Percentiles rank a stretch among this genome's conserved stretches.
phyloP scores from a whole-genome alignment of 352 stramenopile species.

The Pythium brassicae region DNA sequence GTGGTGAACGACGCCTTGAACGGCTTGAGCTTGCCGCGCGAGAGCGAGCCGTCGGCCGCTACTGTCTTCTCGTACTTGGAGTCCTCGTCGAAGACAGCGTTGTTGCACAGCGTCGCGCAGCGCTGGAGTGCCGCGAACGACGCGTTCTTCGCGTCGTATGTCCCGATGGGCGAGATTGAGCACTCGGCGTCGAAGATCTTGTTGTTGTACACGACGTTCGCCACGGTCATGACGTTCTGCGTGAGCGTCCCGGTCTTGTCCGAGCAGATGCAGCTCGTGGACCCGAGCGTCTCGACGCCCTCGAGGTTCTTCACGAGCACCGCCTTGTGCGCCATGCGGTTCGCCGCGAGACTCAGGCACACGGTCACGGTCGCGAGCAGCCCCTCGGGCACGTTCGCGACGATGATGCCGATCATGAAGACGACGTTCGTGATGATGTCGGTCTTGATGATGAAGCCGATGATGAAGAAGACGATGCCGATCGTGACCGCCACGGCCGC shows the following conservation, averaged over 20 bases:
- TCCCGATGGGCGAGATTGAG: slow-evolving; percentile 47
- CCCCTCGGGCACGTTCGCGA: slow-evolving; percentile 76
- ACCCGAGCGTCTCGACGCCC: slow-evolving; percentile 79
- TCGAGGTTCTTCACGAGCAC: slow-evolving; percentile 86
- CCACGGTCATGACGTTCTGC: slow-evolving; percentile 88
- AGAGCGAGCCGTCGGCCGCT: slow-evolving; percentile 31
- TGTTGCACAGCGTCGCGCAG: slow-evolving; percentile 76
- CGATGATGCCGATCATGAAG: slow-evolving; percentile 20
- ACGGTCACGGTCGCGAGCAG: slow-evolving; percentile 81
- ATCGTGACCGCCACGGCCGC: slow-evolving; percentile 33
- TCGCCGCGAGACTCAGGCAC: slow-evolving; percentile 69
- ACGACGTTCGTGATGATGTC: slow-evolving; percentile 49
- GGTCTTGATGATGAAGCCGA: slow-evolving; percentile 43
- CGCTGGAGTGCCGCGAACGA: slow-evolving; percentile 50
- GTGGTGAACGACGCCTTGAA: slow-evolving; percentile 57
- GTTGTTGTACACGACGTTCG: slow-evolving; percentile 71
- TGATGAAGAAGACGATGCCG: slow-evolving; percentile 44
- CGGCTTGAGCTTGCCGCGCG: slow-evolving; percentile 40
- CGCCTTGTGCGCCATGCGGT: slow-evolving; percentile 62
- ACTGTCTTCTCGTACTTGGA: slow-evolving; percentile 76
- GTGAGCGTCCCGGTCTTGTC: slow-evolving; percentile 91
- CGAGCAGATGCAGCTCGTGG: slow-evolving; percentile 85
- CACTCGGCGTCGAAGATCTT: slow-evolving; percentile 75
- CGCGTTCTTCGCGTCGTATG: slow-evolving; percentile 31
- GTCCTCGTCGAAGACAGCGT: slow-evolving; percentile 72